Conservation (phyloP, 345 rosid genomes). For the Murraya paniculata region DNA sequence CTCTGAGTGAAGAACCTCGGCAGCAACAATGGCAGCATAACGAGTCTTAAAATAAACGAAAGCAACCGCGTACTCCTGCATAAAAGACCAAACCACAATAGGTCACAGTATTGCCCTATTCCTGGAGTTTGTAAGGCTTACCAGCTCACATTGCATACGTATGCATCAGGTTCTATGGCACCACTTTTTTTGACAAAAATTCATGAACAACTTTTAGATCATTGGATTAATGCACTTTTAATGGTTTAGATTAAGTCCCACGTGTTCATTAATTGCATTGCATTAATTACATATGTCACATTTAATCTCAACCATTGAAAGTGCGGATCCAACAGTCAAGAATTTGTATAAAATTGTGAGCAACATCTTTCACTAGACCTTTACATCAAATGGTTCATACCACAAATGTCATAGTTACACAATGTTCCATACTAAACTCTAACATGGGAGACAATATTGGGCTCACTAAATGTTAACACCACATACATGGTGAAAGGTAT, state of each 20-base stretch:
- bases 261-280: too few species aligned
- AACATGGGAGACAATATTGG: not conserved
- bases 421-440: not conserved
- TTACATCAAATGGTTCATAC: not conserved
- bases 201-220: too few species aligned
- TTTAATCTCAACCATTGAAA: too few species aligned
- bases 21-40: slow-evolving; percentile 74
- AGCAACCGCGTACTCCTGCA: slow-evolving; percentile 86
- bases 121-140: not conserved
- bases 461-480: not conserved
- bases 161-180: too few species aligned
- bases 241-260: too few species aligned
- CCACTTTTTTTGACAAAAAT: too few species aligned
- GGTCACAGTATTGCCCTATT: not conserved
- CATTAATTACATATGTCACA: too few species aligned
- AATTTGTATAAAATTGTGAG: too few species aligned
- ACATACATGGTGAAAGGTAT: not conserved
- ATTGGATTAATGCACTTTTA: too few species aligned
- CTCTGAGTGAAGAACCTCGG: slow-evolving; percentile 77
- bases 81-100: not conserved
- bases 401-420: not conserved
- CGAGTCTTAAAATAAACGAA: slow-evolving; percentile 94
- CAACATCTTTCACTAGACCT: too few species aligned
- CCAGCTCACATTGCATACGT: not conserved
- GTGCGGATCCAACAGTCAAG: too few species aligned